Evolutionary conservation across 1,139 yeast species (phyloP).

Genomic region (Geotrichum histeridarum): DNA sequence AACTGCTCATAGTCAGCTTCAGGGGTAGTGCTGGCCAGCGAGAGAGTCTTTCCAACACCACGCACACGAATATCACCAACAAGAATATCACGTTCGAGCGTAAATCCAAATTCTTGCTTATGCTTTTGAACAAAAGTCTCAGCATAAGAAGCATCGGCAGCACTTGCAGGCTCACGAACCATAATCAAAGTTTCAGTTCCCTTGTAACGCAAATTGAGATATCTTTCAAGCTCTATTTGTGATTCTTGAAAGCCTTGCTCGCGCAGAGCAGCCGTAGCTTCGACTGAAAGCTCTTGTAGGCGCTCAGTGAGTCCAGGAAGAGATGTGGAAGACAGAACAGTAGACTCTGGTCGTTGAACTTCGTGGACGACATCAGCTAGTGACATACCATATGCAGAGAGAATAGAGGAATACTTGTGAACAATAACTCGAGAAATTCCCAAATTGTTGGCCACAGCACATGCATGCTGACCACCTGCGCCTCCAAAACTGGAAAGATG

Average conservation of each 20-base stretch:
- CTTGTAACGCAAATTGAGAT: constrained; percentile 70
- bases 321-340: constrained; percentile 36
- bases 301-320: constrained; percentile 34
- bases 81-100: constrained; percentile 56
- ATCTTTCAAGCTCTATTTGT: constrained; percentile 50
- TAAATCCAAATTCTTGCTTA: constrained; percentile 65
- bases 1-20: constrained; percentile 20
- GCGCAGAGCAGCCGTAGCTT: constrained; percentile 38
- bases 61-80: constrained; percentile 82
- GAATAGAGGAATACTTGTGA: constrained; percentile 47
- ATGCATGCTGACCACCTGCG: constrained; percentile 53
- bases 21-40: constrained; percentile 25
- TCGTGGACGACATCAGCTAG: constrained; percentile 54
- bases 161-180: constrained; percentile 43
- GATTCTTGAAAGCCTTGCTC: constrained; percentile 46
- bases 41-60: constrained; percentile 47
- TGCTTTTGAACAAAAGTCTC: constrained; percentile 49
- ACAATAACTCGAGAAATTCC: constrained; percentile 44
- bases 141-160: constrained; percentile 32
- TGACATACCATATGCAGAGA: constrained; percentile 51
- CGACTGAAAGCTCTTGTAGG: constrained; percentile 37
- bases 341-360: constrained; percentile 51
- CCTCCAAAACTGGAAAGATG: constrained; percentile 50
- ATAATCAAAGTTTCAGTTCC: constrained; percentile 86
- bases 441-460: constrained; percentile 44